Conservation (phyloP, 106 monocot species). For the Alisma plantagoaquatica region DNA sequence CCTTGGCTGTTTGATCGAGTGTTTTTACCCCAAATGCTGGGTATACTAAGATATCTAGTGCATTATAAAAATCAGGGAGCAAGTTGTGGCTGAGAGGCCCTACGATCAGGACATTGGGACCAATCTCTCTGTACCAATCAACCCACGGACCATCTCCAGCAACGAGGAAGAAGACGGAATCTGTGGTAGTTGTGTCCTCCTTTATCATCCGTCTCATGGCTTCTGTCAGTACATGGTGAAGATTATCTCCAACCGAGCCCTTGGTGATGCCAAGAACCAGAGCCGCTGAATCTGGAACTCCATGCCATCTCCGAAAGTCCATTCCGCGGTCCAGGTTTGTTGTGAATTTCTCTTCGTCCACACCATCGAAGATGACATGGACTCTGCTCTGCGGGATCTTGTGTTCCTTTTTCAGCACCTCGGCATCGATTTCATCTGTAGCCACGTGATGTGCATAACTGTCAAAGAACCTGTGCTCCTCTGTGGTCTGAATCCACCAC, state of each 20-base stretch:
- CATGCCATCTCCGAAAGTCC: conserved; percentile 1
- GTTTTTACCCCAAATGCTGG: too few relatives aligned
- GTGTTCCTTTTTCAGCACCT: conserved; percentile 8
- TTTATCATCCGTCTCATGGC: conserved; percentile 1
- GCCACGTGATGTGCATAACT: conserved; percentile 15
- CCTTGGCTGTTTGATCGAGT: too few relatives aligned
- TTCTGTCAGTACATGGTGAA: conserved; percentile 12
- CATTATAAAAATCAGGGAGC: too few relatives aligned
- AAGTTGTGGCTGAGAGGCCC: too few relatives aligned
- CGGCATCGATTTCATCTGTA: conserved; percentile 8
- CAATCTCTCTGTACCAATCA: too few relatives aligned
- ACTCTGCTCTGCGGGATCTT: conserved; percentile 12
- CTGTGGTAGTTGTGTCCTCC: conserved; percentile 1
- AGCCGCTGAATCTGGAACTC: not conserved
- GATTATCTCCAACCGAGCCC: conserved; percentile 13
- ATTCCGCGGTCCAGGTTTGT: not conserved
- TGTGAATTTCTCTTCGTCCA: conserved; percentile 13
- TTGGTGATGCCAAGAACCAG: conserved; percentile 10
- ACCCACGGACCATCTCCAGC: too few relatives aligned
- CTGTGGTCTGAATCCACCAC: conserved; percentile 1
- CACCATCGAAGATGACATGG: conserved; percentile 14
- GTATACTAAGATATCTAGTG: too few relatives aligned
- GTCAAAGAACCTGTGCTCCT: conserved; percentile 18
- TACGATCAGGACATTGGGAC: too few relatives aligned
- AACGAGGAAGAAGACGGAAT: conserved; percentile 8